Conservation (phyloP, 345 rosid species). For the Gossypium arboreum region DNA sequence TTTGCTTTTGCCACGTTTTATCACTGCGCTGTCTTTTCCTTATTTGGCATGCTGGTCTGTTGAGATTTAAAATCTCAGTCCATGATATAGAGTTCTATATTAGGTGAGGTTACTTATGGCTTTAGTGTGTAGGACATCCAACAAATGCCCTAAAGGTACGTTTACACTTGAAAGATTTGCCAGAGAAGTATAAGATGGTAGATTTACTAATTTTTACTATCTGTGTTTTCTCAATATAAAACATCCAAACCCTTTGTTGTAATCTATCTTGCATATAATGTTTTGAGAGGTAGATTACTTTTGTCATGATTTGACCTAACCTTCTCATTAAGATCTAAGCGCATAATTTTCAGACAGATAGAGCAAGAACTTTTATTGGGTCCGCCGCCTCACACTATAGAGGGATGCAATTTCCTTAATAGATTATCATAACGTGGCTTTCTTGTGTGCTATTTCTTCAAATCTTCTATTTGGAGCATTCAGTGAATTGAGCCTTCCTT, state of each 20-base stretch:
- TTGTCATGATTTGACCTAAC: neutral
- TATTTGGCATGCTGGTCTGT: neutral
- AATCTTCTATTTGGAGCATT: neutral
- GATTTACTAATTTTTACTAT: neutral
- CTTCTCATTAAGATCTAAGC: slow-evolving; percentile 5
- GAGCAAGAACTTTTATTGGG: neutral
- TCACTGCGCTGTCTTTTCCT: slow-evolving; percentile 14
- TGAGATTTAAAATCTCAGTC: neutral
- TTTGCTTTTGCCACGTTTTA: neutral
- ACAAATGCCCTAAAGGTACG: neutral
- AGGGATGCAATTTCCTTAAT: neutral
- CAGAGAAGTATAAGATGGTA: neutral
- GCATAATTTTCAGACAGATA: neutral
- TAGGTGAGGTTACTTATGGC: neutral
- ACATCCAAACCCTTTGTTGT: neutral
- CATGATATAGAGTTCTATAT: neutral
- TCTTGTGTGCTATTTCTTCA: slow-evolving; percentile 11
- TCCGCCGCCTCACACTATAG: neutral
- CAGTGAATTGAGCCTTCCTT: neutral
- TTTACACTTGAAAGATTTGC: neutral
- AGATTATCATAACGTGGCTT: slow-evolving; percentile 18
- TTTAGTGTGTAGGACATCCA: neutral
- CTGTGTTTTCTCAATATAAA: neutral
- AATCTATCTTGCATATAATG: neutral
- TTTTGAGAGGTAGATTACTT: slow-evolving; percentile 10